Evolutionary conservation across 2,329 filamentous ascomycete species (phyloP), one percentile per base, ranked within the genome.

Genomic region (Neofusicoccum parvum): DNA sequence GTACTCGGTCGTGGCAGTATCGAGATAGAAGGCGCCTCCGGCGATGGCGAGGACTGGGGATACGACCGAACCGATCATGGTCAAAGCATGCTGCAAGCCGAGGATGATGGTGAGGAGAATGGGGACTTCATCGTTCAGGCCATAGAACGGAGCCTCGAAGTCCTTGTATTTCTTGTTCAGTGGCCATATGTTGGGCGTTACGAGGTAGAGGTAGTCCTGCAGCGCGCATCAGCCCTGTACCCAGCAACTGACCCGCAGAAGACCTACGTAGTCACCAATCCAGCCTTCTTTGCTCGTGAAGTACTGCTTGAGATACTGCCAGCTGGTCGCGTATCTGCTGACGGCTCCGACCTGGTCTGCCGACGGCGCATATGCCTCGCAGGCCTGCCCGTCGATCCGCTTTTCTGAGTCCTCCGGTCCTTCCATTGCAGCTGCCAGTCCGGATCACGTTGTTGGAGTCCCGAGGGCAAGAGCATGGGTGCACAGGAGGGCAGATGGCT

Each of bases 241-340:
- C 6, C 11, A 15, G 12, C 10, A 34, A 32, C 34, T 39, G 17
- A 58, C 20, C 34, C 10, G 27, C 9, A 43, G n/a, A 50, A 7
- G 50, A 65, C 69, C 32, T 69, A 79, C 78, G 71, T 79, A 79
- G 70, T 79, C 73, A 12, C 78, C 78, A 56, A 79, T 63, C 76
- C 76, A 80, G 2, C 78, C 76, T 68, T 78, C 76, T 10, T 20
- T 58, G n/a, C 54, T 58, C 2, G 54, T 58, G 54, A 46, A 43
- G 23, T 58, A 32, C 9, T 17, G 54, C 23, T 58, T 58, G 17
- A 58, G 37, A 37, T 17, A 32, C 41, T 58, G 54, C 54, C 54
- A 34, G 20, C 54, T 23, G 12, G 37, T 14, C 15, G 37, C 9
- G 20, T 32, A 58, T 7, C 37, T 20, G 17, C 14, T 7, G 34